phyloP scores from a whole-genome alignment of 1,284 basidiomycete species.

The Dichomitus squalens region DNA sequence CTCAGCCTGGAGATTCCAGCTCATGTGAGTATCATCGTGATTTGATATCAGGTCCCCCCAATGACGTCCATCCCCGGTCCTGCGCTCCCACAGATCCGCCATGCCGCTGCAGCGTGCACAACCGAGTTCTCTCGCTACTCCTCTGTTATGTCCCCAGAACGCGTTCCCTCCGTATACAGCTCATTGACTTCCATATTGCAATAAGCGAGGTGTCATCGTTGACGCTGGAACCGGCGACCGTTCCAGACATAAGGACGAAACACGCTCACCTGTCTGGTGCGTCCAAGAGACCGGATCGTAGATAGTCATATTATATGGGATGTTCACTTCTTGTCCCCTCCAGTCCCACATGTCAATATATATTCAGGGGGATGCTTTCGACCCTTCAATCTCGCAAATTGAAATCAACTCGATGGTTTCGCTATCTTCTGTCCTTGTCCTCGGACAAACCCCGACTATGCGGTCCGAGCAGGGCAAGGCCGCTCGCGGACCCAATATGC shows the following conservation, averaged over 20 bases:
- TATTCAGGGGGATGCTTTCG: conserved; percentile 3
- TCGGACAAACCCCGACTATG: background rate
- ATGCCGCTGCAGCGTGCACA: conserved; percentile 6
- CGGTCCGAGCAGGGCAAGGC: background rate
- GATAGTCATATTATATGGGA: conserved; percentile 15
- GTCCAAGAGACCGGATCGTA: conserved; percentile 7
- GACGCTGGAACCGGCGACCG: conserved; percentile 1
- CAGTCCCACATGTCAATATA: conserved; percentile 8
- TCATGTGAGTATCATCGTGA: conserved; percentile 7
- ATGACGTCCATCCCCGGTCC: background rate
- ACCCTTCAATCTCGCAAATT: conserved; percentile 3
- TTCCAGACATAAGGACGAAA: conserved; percentile 3
- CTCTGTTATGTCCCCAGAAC: background rate
- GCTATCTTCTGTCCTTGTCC: background rate
- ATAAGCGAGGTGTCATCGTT: background rate
- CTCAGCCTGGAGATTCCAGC: background rate
- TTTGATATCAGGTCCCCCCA: conserved; percentile 1
- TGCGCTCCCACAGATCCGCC: conserved; percentile 3
- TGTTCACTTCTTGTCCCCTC: conserved; percentile 8
- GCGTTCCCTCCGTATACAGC: background rate
- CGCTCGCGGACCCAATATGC: background rate
- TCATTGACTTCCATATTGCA: background rate
- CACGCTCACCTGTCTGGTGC: conserved; percentile 16
- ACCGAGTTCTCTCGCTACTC: background rate
- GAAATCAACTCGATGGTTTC: conserved; percentile 5